Evolutionary conservation across 768 basidiomycete genomes (phyloP), one percentile per base, ranked within the genome.

Genomic region (Mycena crocata): DNA sequence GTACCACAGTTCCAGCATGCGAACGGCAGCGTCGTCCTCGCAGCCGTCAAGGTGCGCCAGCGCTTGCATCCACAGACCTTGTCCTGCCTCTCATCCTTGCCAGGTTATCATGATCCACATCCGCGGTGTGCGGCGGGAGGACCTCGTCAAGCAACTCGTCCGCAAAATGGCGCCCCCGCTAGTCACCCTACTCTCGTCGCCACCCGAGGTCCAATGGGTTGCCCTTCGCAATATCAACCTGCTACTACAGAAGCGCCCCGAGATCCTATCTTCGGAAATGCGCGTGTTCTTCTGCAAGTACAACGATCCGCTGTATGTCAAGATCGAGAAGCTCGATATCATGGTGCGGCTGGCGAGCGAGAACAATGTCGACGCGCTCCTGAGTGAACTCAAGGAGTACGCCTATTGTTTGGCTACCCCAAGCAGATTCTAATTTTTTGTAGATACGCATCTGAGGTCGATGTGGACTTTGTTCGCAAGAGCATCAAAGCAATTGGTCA

Each of bases 221-320:
- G 95, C 96, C 0, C 83, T 99, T 57, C 90, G 98, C 35, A 99
- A 99, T 75, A 96, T 99, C 83, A 98, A 98, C 74, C 88, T 99
- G 32, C 86, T 99, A 31, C 88, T 99, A 8, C 98, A 99, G 79
- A 97, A 97, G 75, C 91, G 95, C 7, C 81, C 94, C 2, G 95
- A 96, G 67, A 85, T 98, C 62, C 87, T 99, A 10, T 89, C 92
- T 9, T 96, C 93, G 77, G 98, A 99, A 78, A 96, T 99, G 93
- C 88, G 96, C 42, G 98, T 99, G 24, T 99, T 99, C 79, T 99
- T 99, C 85, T 99, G 97, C 89, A 99, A 99, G 79, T 99, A 99
- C 82, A 99, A 99, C 75, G 98, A 99, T 75, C 97, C 98, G 4
- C 81, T 97, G 23, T 99, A 99, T 74, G 96, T 99, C 77, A 99